phyloP scores from a whole-genome alignment of 371 early-diverging fungal genomes.

The Mucor sp. region DNA sequence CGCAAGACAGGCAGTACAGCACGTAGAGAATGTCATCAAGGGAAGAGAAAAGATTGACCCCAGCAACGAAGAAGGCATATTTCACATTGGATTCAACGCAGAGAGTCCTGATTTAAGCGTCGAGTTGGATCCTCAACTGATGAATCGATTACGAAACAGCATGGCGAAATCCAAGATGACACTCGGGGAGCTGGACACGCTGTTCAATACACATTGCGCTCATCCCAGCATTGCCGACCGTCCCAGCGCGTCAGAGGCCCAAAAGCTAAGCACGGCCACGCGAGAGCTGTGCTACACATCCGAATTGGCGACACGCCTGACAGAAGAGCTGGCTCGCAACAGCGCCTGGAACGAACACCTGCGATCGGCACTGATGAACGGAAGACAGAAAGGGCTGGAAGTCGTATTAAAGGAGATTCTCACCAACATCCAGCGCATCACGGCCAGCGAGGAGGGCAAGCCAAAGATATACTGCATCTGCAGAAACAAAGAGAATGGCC shows the following conservation, averaged over 20 bases:
- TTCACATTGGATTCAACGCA: conserved; percentile 1
- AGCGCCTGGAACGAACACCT: conserved; percentile 19
- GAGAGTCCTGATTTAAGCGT: background rate
- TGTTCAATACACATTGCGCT: background rate
- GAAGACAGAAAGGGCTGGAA: conserved; percentile 18
- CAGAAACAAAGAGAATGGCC: conserved; percentile 58
- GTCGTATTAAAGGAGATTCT: conserved; percentile 13
- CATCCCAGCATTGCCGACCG: conserved; percentile 4
- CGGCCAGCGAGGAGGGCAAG: background rate
- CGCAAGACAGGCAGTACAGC: conserved; percentile 7
- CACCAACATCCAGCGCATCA: conserved; percentile 12
- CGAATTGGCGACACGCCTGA: conserved; percentile 5
- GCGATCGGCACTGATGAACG: conserved; percentile 17
- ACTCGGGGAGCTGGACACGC: conserved; percentile 5
- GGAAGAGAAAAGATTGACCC: conserved; percentile 17
- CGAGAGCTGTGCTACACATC: conserved; percentile 15
- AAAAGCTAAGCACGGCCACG: conserved; percentile 5
- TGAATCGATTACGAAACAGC: conserved; percentile 5
- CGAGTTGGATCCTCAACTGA: conserved; percentile 10
- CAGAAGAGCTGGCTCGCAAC: conserved; percentile 1
- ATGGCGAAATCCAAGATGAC: conserved; percentile 9
- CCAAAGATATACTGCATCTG: conserved; percentile 59
- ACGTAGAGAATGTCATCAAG: conserved; percentile 14
- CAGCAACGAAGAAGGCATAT: conserved; percentile 2
- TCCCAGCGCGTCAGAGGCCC: conserved; percentile 12